Percentiles rank a stretch among this genome's conserved stretches.
Evolutionary conservation across 108 stramenopile genomes (phyloP).

Genomic region (Fistulifera solaris): DNA sequence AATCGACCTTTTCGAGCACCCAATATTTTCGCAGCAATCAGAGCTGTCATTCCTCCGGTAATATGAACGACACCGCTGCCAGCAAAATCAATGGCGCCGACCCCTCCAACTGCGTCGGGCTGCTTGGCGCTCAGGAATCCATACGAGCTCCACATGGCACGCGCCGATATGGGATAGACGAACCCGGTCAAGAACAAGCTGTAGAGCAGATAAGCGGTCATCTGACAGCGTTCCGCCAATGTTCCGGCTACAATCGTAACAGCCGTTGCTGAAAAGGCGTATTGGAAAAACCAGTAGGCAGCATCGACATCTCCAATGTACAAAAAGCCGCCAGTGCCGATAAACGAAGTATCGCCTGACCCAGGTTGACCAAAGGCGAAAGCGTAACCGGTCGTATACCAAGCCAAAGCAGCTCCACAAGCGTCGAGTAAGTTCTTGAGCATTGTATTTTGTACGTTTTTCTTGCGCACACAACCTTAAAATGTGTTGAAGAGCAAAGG

Average conservation of each 20-base stretch:
- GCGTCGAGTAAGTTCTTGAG: conserved; percentile 86
- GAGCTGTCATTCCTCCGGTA: conserved; percentile 79
- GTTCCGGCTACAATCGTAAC: conserved; percentile 92
- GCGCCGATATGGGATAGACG: conserved; percentile 75
- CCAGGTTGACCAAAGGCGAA: conserved; percentile 58
- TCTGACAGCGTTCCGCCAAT: conserved; percentile 81
- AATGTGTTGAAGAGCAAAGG: no score
- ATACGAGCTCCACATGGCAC: conserved; percentile 47
- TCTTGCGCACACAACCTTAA: conserved; percentile 65
- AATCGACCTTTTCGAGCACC: conserved; percentile 85
- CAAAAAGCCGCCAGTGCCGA: conserved; percentile 57
- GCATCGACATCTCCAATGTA: conserved; percentile 49
- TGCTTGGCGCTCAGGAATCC: conserved; percentile 42
- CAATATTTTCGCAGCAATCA: conserved; percentile 68
- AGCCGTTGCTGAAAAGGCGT: conserved; percentile 75
- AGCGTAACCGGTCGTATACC: conserved; percentile 66
- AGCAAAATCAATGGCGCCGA: conserved; percentile 87
- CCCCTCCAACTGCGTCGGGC: conserved; percentile 18
- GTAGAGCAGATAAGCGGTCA: conserved; percentile 65
- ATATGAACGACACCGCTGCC: conserved; percentile 89
- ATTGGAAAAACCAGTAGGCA: conserved; percentile 75
- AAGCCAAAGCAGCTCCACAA: conserved; percentile 68
- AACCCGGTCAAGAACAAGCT: conserved; percentile 53
- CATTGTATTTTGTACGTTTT: conserved; percentile 84
- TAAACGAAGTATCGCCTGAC: conserved; percentile 25